Evolutionary conservation across 441 rosid genomes (phyloP), one percentile per base, ranked within the genome.

Genomic region (Sinapis alba): DNA sequence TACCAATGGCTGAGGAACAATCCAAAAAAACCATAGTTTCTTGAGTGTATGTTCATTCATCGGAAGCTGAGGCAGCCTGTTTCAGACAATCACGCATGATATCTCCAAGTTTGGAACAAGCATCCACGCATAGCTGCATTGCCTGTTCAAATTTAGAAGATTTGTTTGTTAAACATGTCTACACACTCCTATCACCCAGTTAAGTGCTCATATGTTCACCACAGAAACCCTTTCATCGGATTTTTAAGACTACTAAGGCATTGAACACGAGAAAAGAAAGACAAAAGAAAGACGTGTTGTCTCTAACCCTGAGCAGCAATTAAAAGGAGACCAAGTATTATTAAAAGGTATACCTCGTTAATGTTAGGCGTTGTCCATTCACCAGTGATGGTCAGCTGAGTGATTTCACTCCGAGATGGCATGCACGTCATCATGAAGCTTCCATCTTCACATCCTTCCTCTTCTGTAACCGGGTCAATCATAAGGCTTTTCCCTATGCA

Each of bases 401-500:
- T 86, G 75, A 89, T 84, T 81, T 90, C 96, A 27, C 88, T 81
- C 15, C 88, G 89, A 56, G 93, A 90, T 65, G 96, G 93, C 97
- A 92, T 87, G 69, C 83, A 87, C 26, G 94, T 83, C 66, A 92
- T 77, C 90, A 84, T 78, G 24, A 90, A 51, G 83, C 90, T 86
- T 68, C 92, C 94, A 53, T 89, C 97, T 81, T 90, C 94, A 74
- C 77, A 86, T 72, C 87, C 81, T 86, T 90, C 97, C 83, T 92
- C 94, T 78, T 89, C 93, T 34, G 69, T 74, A 71, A 86, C 73
- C 2, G 97, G 93, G 80, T 90, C 93, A 16, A 92, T 92, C 62
- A 90, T 76, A 30, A 90, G 87, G 80, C 81, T 87, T 77, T 80
- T 79, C 2, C 93, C 93, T 9, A 89, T 84, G 81, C 86, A 87